Percentiles rank a stretch among this genome's conserved stretches.
phyloP scores from a whole-genome alignment of 768 basidiomycete species.

The Lentinula guzmanii region DNA sequence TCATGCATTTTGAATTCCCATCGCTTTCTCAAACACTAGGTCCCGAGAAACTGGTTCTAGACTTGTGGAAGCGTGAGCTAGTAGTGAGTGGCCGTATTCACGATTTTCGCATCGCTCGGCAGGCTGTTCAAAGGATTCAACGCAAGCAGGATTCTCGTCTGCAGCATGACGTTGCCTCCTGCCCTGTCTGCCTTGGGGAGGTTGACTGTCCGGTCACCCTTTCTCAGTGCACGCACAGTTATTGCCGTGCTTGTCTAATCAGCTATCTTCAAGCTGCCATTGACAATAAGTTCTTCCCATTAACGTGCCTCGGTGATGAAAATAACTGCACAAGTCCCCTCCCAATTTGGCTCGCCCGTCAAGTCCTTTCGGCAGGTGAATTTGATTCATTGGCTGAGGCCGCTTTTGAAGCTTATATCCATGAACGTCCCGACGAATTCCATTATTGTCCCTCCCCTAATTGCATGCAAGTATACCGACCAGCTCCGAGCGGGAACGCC shows the following conservation, averaged over 20 bases:
- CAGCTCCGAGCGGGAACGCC: constrained; percentile 38
- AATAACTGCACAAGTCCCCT: constrained; percentile 52
- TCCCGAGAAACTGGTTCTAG: constrained; percentile 47
- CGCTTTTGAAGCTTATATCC: constrained; percentile 56
- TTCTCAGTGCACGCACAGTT: constrained; percentile 53
- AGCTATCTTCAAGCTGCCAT: constrained; percentile 54
- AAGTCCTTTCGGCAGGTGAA: constrained; percentile 42
- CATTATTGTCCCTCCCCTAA: constrained; percentile 77
- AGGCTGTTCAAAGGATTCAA: constrained; percentile 25
- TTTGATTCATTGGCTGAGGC: constrained; percentile 53
- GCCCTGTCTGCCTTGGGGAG: constrained; percentile 68
- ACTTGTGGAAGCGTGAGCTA: constrained; percentile 36
- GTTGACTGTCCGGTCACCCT: constrained; percentile 46
- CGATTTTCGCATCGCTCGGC: constrained; percentile 36
- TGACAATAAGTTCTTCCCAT: constrained; percentile 57
- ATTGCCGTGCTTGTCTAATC: constrained; percentile 59
- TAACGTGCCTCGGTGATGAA: constrained; percentile 63
- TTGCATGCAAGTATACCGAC: constrained; percentile 68
- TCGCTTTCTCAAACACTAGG: constrained; percentile 47
- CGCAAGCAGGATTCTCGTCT: constrained; percentile 20
- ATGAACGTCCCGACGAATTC: constrained; percentile 54
- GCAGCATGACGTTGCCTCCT: constrained; percentile 24
- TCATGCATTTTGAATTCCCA: constrained; percentile 40
- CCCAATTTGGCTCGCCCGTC: constrained; percentile 43
- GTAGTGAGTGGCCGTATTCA: constrained; percentile 48